A percentile compares a stretch with the other conserved stretches of the same genome.
These are phyloP conservation scores for Colletotrichum graminicola DNA, from an alignment of 2,329 filamentous ascomycete species.

Conservation along the genomic window DNA sequence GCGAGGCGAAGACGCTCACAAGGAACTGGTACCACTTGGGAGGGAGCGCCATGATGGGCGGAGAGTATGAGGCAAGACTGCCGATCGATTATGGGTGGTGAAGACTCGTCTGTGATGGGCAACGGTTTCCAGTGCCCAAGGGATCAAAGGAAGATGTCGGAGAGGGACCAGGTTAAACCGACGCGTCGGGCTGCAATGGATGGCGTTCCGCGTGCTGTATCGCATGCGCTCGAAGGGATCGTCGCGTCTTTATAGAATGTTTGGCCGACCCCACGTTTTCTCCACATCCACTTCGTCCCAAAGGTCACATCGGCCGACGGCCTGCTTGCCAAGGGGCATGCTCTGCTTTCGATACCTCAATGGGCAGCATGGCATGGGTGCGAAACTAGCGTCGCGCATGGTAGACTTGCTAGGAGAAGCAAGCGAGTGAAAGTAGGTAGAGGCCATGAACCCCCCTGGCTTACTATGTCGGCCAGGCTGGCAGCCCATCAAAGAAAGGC, in stretches of 20 bases:
- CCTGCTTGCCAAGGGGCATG: slow-evolving; percentile 6
- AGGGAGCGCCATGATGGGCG: slow-evolving; percentile 55
- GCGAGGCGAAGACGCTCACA: slow-evolving; percentile 66
- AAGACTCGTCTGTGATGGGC: background rate
- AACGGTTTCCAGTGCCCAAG: background rate
- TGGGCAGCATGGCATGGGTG: slow-evolving; percentile 13
- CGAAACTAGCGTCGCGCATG: slow-evolving; percentile 11
- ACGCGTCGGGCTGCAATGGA: slow-evolving; percentile 35
- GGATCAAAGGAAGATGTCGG: background rate
- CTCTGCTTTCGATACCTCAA: background rate
- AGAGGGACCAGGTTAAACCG: slow-evolving; percentile 20
- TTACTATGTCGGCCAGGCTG: background rate
- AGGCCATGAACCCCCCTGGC: slow-evolving; percentile 20
- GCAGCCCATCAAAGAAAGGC: slow-evolving; percentile 15
- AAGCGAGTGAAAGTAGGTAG: slow-evolving; percentile 12
- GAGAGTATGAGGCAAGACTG: slow-evolving; percentile 4
- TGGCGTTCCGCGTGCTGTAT: background rate
- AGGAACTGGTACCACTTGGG: slow-evolving; percentile 64
- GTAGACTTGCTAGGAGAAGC: slow-evolving; percentile 19
- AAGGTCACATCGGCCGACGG: slow-evolving; percentile 17
- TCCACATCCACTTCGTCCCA: slow-evolving; percentile 32
- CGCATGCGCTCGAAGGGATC: slow-evolving; percentile 24
- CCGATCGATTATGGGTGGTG: slow-evolving; percentile 1
- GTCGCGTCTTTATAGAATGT: slow-evolving; percentile 39
- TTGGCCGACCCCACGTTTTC: slow-evolving; percentile 27